A percentile compares a stretch with the other conserved stretches of the same genome.
phyloP scores from a whole-genome alignment of 148 eudicot genomes.

The Suaeda aralocaspica region DNA sequence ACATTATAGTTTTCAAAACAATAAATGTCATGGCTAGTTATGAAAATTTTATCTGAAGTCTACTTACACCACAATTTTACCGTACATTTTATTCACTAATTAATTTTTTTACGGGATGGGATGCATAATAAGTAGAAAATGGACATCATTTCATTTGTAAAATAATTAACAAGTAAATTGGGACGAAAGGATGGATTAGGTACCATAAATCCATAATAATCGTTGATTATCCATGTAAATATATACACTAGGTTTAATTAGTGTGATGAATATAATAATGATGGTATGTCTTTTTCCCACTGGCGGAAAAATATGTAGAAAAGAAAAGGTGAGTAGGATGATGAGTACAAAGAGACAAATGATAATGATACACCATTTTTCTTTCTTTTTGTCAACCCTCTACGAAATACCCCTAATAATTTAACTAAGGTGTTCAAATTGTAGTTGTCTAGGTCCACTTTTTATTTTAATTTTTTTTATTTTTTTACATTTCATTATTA shows the following conservation, averaged over 20 bases:
- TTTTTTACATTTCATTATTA: not conserved
- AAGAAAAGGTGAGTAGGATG: conserved; percentile 11
- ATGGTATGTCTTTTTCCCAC: conserved; percentile 15
- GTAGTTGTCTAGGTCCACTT: conserved; percentile 21
- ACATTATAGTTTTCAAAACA: no score
- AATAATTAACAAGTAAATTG: no score
- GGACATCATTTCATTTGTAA: no score
- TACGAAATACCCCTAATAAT: not conserved
- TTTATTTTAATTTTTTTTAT: not conserved
- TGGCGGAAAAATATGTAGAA: not conserved
- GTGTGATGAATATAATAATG: conserved; percentile 19
- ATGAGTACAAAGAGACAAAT: conserved; percentile 25
- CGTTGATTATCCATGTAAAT: no score
- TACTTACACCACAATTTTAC: no score
- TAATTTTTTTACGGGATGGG: no score
- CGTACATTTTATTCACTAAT: no score
- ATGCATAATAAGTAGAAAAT: no score
- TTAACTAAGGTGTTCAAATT: conserved; percentile 13
- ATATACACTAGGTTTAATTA: not conserved
- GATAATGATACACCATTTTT: conserved; percentile 17
- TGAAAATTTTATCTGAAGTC: no score
- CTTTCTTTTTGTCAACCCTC: conserved; percentile 22
- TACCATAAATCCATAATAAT: no score
- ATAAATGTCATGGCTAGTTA: no score
- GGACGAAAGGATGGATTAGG: no score